Percentiles rank a stretch among this genome's conserved stretches.
These are phyloP conservation scores for Carallia pectinifolia DNA, from an alignment of 345 rosid species.

Conservation along the genomic window DNA sequence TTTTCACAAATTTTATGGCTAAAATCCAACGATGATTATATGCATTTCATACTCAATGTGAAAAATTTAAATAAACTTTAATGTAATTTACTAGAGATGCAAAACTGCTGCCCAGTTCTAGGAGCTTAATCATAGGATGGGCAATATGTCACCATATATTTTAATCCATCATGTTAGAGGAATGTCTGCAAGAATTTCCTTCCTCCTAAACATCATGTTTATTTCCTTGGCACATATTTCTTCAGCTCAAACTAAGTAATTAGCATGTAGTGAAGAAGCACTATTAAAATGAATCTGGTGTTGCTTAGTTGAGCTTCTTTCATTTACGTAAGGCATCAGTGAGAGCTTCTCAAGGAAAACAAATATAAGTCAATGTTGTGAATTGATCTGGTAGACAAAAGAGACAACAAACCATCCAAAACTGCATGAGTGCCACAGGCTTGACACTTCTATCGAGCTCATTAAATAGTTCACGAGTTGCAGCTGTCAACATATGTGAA, in stretches of 20 bases:
- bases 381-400: conserved; percentile 4
- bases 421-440: conserved; percentile 79
- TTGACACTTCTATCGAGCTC: conserved; percentile 49
- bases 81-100: too few species aligned
- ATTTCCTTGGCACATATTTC: not conserved
- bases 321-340: not conserved
- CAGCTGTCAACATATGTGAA: conserved; percentile 90
- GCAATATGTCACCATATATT: not conserved
- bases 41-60: too few species aligned
- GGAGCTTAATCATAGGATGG: not conserved
- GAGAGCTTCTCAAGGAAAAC: conserved; percentile 2
- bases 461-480: conserved; percentile 78
- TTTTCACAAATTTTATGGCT: too few species aligned
- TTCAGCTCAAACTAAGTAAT: not conserved
- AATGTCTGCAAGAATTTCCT: not conserved
- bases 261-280: not conserved
- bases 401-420: conserved; percentile 79
- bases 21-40: too few species aligned
- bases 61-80: too few species aligned
- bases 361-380: conserved; percentile 1
- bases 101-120: too few species aligned
- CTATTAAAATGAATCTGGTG: not conserved
- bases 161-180: not conserved
- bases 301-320: conserved; percentile 1
- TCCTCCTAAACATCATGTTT: not conserved